Percentiles rank a stretch among this genome's conserved stretches.
Conservation (phyloP, 1,284 basidiomycete genomes). For the Trichosporon inkin region DNA sequence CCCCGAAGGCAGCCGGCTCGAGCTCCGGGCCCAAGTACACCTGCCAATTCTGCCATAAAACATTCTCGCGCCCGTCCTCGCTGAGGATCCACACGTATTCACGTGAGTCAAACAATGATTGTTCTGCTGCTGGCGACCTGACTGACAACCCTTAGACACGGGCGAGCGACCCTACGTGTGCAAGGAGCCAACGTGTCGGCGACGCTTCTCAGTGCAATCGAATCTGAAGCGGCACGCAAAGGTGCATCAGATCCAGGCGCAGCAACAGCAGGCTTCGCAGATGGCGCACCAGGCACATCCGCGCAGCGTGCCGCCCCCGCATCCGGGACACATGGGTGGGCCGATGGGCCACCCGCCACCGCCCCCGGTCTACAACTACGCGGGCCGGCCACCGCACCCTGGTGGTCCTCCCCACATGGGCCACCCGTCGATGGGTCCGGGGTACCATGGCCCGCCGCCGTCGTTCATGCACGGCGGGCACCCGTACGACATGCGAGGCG, state of each 20-base stretch:
- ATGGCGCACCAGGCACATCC: slow-evolving; percentile 16
- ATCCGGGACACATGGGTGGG: slow-evolving; percentile 11
- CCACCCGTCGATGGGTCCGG: slow-evolving; percentile 6
- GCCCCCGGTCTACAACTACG: slow-evolving; percentile 7
- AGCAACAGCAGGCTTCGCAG: slow-evolving; percentile 19
- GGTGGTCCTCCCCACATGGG: not conserved
- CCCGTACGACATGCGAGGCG: slow-evolving; percentile 9
- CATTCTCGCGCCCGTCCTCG: slow-evolving; percentile 44
- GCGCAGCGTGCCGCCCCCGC: slow-evolving; percentile 14
- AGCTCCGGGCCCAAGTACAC: slow-evolving; percentile 41
- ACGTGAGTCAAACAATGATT: slow-evolving; percentile 36
- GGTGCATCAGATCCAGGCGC: slow-evolving; percentile 36
- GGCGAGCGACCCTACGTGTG: slow-evolving; percentile 47
- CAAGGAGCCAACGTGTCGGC: slow-evolving; percentile 38
- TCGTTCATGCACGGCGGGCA: slow-evolving; percentile 5
- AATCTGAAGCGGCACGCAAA: slow-evolving; percentile 48
- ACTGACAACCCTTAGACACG: slow-evolving; percentile 34
- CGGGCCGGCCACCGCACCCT: slow-evolving; percentile 1
- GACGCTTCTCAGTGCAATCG: slow-evolving; percentile 48
- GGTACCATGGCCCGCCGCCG: slow-evolving; percentile 4
- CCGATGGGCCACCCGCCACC: slow-evolving; percentile 9
- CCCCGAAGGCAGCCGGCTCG: slow-evolving; percentile 15
- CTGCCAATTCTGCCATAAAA: slow-evolving; percentile 45
- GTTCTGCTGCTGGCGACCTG: not conserved
- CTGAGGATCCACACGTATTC: slow-evolving; percentile 46